These are phyloP conservation scores for Lippia alba DNA, from an alignment of 305 asterid genomes.

Conservation along the genomic window DNA sequence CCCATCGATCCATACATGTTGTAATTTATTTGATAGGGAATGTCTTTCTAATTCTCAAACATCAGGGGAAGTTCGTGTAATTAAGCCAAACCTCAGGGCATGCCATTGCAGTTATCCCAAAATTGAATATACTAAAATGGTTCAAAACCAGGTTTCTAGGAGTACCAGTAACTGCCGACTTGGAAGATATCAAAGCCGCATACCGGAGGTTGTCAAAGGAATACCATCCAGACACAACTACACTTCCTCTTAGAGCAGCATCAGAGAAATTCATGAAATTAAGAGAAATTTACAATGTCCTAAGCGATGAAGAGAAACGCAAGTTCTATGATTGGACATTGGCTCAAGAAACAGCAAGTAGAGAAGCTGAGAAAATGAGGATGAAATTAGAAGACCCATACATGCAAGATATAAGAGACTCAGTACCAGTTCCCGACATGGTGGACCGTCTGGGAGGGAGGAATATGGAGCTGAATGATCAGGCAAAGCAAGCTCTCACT, in stretches of 20 bases:
- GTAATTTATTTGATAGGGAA: too few species aligned
- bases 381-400: constrained; percentile 74
- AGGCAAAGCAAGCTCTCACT: constrained; percentile 85
- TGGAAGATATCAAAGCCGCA: constrained; percentile 86
- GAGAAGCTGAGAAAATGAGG: constrained; percentile 81
- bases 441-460: constrained; percentile 88
- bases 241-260: constrained; percentile 79
- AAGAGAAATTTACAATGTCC: constrained; percentile 62
- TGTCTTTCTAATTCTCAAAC: too few species aligned
- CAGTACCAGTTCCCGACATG: constrained; percentile 72
- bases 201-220: constrained; percentile 82
- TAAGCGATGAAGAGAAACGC: constrained; percentile 68
- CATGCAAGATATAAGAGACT: constrained; percentile 59
- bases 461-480: constrained; percentile 79
- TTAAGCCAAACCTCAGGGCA: too few species aligned
- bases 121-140: neutral
- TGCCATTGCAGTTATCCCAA: too few species aligned
- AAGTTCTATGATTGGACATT: constrained; percentile 84
- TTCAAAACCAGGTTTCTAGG: constrained; percentile 67
- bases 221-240: constrained; percentile 89
- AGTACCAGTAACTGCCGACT: constrained; percentile 69
- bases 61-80: too few species aligned
- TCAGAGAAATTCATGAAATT: constrained; percentile 79
- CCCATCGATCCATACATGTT: too few species aligned
- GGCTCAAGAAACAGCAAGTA: constrained; percentile 85